Conservation (phyloP, 164 flowering plant species). For the Magnolia sinica region DNA sequence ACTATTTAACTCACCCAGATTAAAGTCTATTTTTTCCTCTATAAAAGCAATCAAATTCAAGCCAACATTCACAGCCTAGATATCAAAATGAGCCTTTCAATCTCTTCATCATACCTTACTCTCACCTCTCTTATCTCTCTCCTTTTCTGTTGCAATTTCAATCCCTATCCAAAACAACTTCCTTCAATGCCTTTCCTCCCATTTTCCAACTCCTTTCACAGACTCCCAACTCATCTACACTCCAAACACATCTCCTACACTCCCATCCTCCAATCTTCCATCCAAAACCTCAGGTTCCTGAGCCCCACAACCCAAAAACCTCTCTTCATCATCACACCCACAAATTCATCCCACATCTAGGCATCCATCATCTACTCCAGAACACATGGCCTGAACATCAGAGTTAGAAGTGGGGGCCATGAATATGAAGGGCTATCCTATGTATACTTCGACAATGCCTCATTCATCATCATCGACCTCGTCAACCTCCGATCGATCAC, state of each 20-base stretch:
- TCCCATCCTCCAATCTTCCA: constrained; percentile 11
- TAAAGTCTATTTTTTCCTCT: not conserved
- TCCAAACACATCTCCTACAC: constrained; percentile 11
- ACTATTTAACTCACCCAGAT: too few relatives aligned
- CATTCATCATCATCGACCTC: constrained; percentile 29
- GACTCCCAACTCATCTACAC: not conserved
- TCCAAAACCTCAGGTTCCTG: constrained; percentile 17
- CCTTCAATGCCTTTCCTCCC: constrained; percentile 5
- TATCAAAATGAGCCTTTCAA: not conserved
- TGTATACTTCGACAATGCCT: not conserved
- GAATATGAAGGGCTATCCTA: constrained; percentile 38
- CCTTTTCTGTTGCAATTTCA: not conserved
- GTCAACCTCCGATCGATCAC: constrained; percentile 15
- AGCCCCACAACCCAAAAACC: constrained; percentile 18
- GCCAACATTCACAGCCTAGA: not conserved
- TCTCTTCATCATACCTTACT: not conserved
- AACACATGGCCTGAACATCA: constrained; percentile 13
- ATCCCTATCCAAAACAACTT: constrained; percentile 4
- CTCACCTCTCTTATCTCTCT: not conserved
- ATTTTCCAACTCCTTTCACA: not conserved
- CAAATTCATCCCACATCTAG: constrained; percentile 20
- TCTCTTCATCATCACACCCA: constrained; percentile 22
- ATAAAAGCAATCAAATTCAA: not conserved
- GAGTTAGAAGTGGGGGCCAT: constrained; percentile 33
- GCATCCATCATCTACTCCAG: constrained; percentile 24